Evolutionary conservation across 352 stramenopile species (phyloP), one percentile per base, ranked within the genome.

Genomic region (Phytopythium litorale): DNA sequence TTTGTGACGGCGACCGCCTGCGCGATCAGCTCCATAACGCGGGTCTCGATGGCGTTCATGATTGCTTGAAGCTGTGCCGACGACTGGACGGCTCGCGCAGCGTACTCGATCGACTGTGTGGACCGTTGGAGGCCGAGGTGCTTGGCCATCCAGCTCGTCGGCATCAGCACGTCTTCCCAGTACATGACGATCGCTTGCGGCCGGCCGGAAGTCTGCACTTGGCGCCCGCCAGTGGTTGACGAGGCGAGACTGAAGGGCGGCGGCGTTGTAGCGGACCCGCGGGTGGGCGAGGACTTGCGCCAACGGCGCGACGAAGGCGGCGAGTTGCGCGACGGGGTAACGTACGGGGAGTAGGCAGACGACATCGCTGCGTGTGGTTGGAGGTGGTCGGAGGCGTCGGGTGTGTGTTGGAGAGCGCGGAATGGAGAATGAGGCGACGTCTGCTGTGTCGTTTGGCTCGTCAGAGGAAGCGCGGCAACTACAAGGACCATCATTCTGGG

Each of bases 91-190:
- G 67, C 58, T 4, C 43, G 54, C 45, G 51, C 61, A 23, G 69
- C 78, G 30, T 52, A 50, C 21, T 81, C 51, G 18, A 82, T 62
- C 8, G 66, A 63, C 37, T 68, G 52, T 1, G 67, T 23, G 1
- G 61, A 68, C 7, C n/a, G 56, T 2, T 54, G 56, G 35, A 82
- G 64, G 5, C 75, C 69, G n/a, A 87, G 61, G 28, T 75, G 56
- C 12, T 62, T 58, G 6, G 50, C 35, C 63, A 87, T 58, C 73
- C 71, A 87, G 42, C 68, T 32, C 56, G 70, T 67, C 2, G 78
- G 78, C 32, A 73, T 60, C 21, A 87, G 69, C 40, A 84, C 73
- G 48, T 87, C 75, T 43, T 87, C 75, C 78, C 75, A 87, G 60
- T 75, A 79, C 53, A 84, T 72, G 52, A 78, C 67, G 38, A 73